phyloP scores from a whole-genome alignment of 140 eudicot species.

The Cichorium intybus region DNA sequence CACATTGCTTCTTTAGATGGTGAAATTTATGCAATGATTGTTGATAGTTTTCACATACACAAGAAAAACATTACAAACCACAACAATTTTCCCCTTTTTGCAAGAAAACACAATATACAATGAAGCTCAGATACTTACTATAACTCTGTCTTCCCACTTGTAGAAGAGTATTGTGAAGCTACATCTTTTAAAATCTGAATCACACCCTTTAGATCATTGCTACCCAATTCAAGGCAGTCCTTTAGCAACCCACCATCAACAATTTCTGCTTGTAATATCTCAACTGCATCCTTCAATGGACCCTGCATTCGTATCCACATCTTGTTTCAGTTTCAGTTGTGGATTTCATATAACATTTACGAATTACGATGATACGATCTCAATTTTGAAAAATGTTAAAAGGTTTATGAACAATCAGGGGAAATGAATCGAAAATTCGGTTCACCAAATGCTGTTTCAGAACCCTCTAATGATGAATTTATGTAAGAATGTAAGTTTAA shows the following conservation, averaged over 20 bases:
- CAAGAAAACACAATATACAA: neutral
- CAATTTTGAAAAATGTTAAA: neutral
- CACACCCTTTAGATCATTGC: slow-evolving; percentile 64
- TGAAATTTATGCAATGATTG: neutral
- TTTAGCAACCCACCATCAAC: slow-evolving; percentile 67
- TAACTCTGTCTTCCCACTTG: slow-evolving; percentile 36
- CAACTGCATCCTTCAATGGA: slow-evolving; percentile 63
- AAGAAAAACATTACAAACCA: neutral
- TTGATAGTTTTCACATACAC: neutral
- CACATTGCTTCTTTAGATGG: neutral
- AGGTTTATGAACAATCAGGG: neutral
- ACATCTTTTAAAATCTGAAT: slow-evolving; percentile 57
- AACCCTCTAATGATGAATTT: neutral
- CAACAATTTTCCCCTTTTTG: neutral
- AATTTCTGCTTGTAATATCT: slow-evolving; percentile 49
- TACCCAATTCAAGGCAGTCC: slow-evolving; percentile 79
- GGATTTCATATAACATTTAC: neutral
- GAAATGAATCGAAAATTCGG: neutral
- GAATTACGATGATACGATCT: too few species aligned
- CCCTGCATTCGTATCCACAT: slow-evolving; percentile 50
- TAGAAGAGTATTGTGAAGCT: slow-evolving; percentile 41
- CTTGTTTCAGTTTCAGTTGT: neutral
- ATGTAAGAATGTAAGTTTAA: neutral
- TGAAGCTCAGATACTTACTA: slow-evolving; percentile 18
- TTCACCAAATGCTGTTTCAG: neutral